Evolutionary conservation across 2,329 filamentous ascomycete genomes (phyloP).

Genomic region (Penicillium sp.): DNA sequence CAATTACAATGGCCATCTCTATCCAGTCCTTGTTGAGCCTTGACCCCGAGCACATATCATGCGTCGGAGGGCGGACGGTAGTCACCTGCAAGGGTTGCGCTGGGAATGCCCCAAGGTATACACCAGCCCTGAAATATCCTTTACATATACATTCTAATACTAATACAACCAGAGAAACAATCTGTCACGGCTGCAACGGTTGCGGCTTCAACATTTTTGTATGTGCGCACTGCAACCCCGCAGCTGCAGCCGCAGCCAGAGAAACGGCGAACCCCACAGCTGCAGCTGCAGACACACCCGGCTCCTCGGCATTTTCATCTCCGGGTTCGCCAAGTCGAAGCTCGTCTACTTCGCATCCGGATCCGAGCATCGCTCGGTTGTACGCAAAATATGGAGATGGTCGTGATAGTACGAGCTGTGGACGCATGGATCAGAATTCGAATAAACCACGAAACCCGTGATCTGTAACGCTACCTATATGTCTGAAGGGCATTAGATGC

Average conservation of each 20-base stretch:
- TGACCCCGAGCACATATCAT: conserved; percentile 34
- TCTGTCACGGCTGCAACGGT: conserved; percentile 30
- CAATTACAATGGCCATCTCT: conserved; percentile 20
- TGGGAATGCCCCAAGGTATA: conserved; percentile 38
- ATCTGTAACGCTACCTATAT: background rate
- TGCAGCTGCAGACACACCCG: conserved; percentile 20
- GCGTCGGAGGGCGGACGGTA: conserved; percentile 34
- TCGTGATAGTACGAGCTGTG: conserved; percentile 19
- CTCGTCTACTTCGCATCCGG: conserved; percentile 27
- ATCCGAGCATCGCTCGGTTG: conserved; percentile 3
- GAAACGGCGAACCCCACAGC: conserved; percentile 16
- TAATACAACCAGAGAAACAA: conserved; percentile 20
- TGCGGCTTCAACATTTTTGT: conserved; percentile 33
- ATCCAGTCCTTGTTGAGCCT: conserved; percentile 19
- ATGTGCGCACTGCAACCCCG: conserved; percentile 33
- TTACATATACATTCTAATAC: background rate
- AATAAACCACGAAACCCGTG: conserved; percentile 18
- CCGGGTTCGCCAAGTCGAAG: conserved; percentile 29
- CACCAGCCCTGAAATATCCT: background rate
- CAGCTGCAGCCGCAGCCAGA: conserved; percentile 15
- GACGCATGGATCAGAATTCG: conserved; percentile 14
- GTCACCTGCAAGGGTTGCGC: conserved; percentile 37
- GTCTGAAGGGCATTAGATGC: background rate
- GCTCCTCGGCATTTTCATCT: conserved; percentile 20
- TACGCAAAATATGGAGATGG: conserved; percentile 17